Evolutionary conservation across 345 rosid genomes (phyloP).

Genomic region (Syzygium aqueum): DNA sequence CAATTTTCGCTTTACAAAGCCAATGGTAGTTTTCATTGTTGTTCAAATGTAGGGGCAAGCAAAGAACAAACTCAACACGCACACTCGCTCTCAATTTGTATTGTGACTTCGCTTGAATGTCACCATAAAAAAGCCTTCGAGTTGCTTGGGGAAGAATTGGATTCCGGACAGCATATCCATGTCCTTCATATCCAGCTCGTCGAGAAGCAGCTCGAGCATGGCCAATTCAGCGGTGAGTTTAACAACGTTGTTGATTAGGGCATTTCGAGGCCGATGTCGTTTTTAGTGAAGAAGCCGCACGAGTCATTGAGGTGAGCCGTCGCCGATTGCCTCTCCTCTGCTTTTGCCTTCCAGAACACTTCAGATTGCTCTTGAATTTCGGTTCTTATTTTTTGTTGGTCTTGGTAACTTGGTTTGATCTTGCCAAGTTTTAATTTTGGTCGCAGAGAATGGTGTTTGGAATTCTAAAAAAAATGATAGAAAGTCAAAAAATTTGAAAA

Average conservation of each 20-base stretch:
- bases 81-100: background rate
- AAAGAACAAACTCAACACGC: background rate
- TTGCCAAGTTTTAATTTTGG: background rate
- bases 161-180: no score
- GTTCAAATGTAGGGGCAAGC: background rate
- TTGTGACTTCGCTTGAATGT: background rate
- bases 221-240: no score
- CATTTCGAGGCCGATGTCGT: background rate
- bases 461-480: background rate
- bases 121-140: no score
- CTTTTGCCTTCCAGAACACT: background rate
- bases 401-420: background rate
- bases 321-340: background rate
- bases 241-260: background rate
- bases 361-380: background rate
- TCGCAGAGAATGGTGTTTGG: background rate
- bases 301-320: background rate
- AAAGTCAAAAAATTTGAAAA: background rate
- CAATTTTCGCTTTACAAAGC: background rate
- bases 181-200: background rate
- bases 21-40: background rate
- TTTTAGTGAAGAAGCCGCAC: accelerated
- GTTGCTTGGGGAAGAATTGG: no score
- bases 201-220: no score
- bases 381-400: background rate